These are phyloP conservation scores for Viola odorata DNA, from an alignment of 345 rosid species.

Conservation along the genomic window DNA sequence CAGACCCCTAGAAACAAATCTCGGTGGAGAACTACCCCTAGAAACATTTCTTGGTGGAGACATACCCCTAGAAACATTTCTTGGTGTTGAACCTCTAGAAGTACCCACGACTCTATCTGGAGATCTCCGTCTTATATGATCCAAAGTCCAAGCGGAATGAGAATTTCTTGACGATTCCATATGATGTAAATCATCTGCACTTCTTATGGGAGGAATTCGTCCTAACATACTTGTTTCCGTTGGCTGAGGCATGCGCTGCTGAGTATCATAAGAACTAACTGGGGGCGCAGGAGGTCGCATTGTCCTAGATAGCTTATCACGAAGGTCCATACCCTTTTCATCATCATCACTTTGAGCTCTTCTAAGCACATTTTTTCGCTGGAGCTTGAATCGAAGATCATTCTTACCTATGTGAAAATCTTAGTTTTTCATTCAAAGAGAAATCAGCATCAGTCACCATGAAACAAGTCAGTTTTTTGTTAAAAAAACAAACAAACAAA, in stretches of 20 bases:
- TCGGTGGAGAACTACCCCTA: conserved; percentile 63
- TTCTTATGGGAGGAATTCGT: conserved; percentile 48
- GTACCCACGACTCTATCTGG: conserved; percentile 48
- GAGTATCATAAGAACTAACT: conserved; percentile 25
- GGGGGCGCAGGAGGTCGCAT: conserved; percentile 32
- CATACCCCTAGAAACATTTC: conserved; percentile 41
- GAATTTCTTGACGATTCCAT: conserved; percentile 47
- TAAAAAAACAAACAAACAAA: neutral
- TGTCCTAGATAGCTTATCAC: conserved; percentile 63
- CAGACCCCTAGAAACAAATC: conserved; percentile 49
- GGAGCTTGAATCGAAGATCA: conserved; percentile 78
- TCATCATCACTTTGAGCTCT: conserved; percentile 42
- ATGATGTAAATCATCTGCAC: conserved; percentile 39
- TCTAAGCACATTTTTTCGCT: conserved; percentile 56
- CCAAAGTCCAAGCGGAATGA: conserved; percentile 61
- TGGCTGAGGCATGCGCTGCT: conserved; percentile 40
- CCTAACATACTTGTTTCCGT: conserved; percentile 38
- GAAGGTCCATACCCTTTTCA: conserved; percentile 52
- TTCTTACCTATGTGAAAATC: conserved; percentile 55
- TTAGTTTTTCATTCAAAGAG: conserved; percentile 31
- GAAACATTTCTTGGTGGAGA: conserved; percentile 27
- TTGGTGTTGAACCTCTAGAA: conserved; percentile 46
- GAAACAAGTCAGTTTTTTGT: conserved; percentile 10
- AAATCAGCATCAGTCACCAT: conserved; percentile 31
- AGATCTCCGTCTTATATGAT: conserved; percentile 62